phyloP scores from a whole-genome alignment of 108 stramenopile genomes.

The Cylindrotheca closterium region DNA sequence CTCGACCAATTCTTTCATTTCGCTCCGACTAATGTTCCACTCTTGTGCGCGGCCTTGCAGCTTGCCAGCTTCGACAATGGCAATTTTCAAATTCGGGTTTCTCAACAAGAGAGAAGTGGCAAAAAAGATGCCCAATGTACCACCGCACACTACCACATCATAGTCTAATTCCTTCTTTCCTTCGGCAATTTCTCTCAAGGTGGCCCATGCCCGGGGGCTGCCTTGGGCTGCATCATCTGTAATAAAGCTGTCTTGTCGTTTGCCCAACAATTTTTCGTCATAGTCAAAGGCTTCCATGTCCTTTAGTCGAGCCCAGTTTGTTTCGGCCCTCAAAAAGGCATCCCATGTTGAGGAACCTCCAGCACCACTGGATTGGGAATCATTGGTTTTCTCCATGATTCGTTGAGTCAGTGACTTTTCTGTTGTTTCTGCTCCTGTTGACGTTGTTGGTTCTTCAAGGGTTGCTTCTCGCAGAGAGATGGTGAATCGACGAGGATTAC shows the following conservation, averaged over 20 bases:
- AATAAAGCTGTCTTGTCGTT: slow-evolving; percentile 59
- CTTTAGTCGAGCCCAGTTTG: slow-evolving; percentile 67
- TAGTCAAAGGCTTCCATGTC: slow-evolving; percentile 53
- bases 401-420: background rate
- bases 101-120: slow-evolving; percentile 77
- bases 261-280: slow-evolving; percentile 43
- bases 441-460: too few relatives aligned
- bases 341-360: slow-evolving; percentile 71
- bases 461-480: too few relatives aligned
- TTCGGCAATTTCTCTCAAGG: slow-evolving; percentile 38
- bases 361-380: slow-evolving; percentile 58
- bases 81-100: slow-evolving; percentile 58
- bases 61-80: slow-evolving; percentile 82
- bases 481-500: too few relatives aligned
- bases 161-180: slow-evolving; percentile 50
- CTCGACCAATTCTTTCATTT: slow-evolving; percentile 74
- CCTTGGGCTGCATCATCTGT: slow-evolving; percentile 64
- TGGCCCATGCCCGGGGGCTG: slow-evolving; percentile 67
- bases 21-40: slow-evolving; percentile 92
- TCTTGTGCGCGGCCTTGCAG: slow-evolving; percentile 89
- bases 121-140: slow-evolving; percentile 91
- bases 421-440: too few relatives aligned
- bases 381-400: slow-evolving; percentile 1
- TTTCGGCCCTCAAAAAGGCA: slow-evolving; percentile 66
- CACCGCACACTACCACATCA: slow-evolving; percentile 89